phyloP scores from a whole-genome alignment of 371 early-diverging fungal genomes.

The Rhizopus microsporus region DNA sequence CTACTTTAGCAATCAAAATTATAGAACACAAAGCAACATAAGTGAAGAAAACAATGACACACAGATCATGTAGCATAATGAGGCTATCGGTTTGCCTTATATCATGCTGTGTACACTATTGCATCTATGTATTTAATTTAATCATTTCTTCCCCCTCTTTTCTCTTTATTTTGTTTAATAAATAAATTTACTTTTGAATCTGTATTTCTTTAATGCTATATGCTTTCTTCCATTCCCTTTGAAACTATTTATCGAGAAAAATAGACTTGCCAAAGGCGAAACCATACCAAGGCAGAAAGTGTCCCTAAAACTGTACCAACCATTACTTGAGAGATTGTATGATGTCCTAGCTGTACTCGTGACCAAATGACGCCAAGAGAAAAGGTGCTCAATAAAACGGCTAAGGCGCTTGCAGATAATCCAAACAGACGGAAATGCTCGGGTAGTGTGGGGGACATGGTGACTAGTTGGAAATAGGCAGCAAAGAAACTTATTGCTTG shows the following conservation, averaged over 20 bases:
- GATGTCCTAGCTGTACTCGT: conserved; percentile 52
- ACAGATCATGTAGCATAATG: too few relatives aligned
- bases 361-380: conserved; percentile 56
- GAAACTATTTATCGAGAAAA: neutral
- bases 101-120: too few relatives aligned
- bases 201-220: too few relatives aligned
- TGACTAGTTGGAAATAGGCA: conserved; percentile 42
- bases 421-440: neutral
- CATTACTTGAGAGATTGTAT: conserved; percentile 52
- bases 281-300: conserved; percentile 37
- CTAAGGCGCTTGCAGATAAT: neutral
- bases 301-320: conserved; percentile 49
- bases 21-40: too few relatives aligned
- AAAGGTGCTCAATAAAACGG: conserved; percentile 27
- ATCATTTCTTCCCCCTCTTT: too few relatives aligned
- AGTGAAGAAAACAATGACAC: too few relatives aligned
- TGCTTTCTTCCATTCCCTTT: too few relatives aligned
- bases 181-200: too few relatives aligned
- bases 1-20: conserved; percentile 26
- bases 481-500: conserved; percentile 75
- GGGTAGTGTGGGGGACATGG: neutral
- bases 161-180: too few relatives aligned
- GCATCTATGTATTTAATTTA: too few relatives aligned
- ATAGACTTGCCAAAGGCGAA: conserved; percentile 29
- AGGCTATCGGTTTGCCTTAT: too few relatives aligned